Base-by-base conservation (phyloP, 2,329 filamentous ascomycete species). In the Xylaria arbuscula region DNA sequence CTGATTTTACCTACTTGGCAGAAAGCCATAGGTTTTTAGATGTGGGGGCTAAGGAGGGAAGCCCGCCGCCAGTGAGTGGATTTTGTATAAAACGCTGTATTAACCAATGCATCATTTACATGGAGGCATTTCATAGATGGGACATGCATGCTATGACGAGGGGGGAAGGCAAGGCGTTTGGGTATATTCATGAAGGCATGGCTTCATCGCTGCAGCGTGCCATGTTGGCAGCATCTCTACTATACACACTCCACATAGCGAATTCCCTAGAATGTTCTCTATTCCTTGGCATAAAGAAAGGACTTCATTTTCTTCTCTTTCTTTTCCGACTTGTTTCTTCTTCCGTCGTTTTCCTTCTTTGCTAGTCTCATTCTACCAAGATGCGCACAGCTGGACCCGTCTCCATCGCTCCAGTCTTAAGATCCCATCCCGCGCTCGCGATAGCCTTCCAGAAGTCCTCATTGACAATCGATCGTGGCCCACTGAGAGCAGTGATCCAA, bases 361-460 rank as follows among this genome's bases (percentile, higher is more conserved):
- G 15, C 28, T 19, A 10, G 36, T 56, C 72, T 60, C 74, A 76
- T n/a, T 76, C 77, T 2, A 80, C 71, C 38, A 80, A 72, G 34
- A 84, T 80, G 7, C 82, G 78, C 24, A 84, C 74, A 1, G 81
- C 88, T 55, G 86, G 82, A 67, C 81, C 83, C 19, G 90, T 93
- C 81, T 94, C 91, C 73, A 94, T 81, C 6, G 88, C 90, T 47
- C 84, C 84, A 59, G 83, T 84, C 64, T 88, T 81, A 55, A 92
- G 73, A 79, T 94, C 87, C 92, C 92, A 94, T 0, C 91, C 91
- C 69, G 69, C 79, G 71, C 69, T 78, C 69, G 61, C 81, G 66
- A 82, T 83, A 77, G 75, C 79, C 72, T 70, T 80, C 76, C 78
- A 80, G 76, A 90, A 87, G 56, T 83, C 79, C 10, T 80, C 79